phyloP scores from a whole-genome alignment of 2,329 filamentous ascomycete genomes.

The Fonsecaea multimorphosa region DNA sequence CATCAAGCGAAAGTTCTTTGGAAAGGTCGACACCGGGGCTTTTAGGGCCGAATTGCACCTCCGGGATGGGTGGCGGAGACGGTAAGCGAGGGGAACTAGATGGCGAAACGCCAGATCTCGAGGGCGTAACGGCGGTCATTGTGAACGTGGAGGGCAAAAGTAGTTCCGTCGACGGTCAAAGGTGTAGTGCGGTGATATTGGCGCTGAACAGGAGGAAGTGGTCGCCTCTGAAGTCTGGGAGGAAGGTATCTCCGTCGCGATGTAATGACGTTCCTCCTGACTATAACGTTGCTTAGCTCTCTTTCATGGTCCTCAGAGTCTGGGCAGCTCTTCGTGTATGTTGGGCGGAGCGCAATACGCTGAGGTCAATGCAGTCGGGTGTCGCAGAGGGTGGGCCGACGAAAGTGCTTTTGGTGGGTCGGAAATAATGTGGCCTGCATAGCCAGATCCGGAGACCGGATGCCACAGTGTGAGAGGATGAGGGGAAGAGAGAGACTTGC shows the following conservation, averaged over 20 bases:
- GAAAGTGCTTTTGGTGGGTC: neutral
- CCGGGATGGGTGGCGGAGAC: conserved; percentile 90
- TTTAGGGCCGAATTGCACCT: conserved; percentile 85
- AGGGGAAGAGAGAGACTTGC: neutral
- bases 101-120: conserved; percentile 49
- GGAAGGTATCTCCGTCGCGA: neutral
- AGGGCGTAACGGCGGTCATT: conserved; percentile 43
- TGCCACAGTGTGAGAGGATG: neutral
- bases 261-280: neutral
- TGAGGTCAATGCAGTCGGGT: neutral
- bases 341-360: neutral
- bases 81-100: conserved; percentile 90
- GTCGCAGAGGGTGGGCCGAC: neutral
- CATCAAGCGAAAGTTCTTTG: conserved; percentile 61
- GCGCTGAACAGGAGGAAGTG: neutral
- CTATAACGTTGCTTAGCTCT: no score
- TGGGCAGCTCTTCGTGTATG: neutral
- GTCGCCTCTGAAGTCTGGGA: neutral
- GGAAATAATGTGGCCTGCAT: neutral
- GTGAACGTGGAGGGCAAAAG: neutral
- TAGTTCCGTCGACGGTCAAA: neutral
- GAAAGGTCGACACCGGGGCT: conserved; percentile 72
- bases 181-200: neutral
- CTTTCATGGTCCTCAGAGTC: neutral
- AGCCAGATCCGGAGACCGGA: neutral